Evolutionary conservation across 805 yeast species (phyloP), one percentile per base, ranked within the genome.

Genomic region (Monosporozyma solicola): DNA sequence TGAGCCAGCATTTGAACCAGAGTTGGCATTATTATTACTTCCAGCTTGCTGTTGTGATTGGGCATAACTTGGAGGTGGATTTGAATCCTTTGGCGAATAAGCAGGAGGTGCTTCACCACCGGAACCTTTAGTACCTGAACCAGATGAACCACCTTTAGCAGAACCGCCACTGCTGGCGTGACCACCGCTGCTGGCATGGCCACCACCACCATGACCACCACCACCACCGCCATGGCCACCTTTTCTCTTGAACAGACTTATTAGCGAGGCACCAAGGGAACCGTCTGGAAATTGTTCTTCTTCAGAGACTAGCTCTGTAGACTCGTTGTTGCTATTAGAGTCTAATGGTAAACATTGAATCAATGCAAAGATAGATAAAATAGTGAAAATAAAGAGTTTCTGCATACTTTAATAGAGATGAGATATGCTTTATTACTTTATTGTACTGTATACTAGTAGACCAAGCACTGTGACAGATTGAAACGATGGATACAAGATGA

Each of bases 61-160:
- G 37, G 53, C 47, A 41, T 51, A 51, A 20, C 50, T 49, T 39
- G 53, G 53, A 24, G 53, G 50, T 41, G 53, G 47, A 20, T 51
- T 51, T 47, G 53, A 50, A 41, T 51, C 53, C 5, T 51, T 39
- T 41, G 45, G 47, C 22, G 53, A 51, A 22, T 51, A 51, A n/a
- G 53, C 53, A 10, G 53, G 53, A 2, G 53, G 53, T 2, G 46
- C 7, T 20, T 41, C 51, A 13, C 22, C 29, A 22, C 31, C 29
- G 5, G 49, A 47, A 31, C 51, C 51, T 43, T 50, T 52, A 16
- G 37, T 22, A 41, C 53, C 51, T 22, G 51, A 41, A 35, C 35
- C 7, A 24, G 47, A 32, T 37, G 53, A 45, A 35, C 46, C 44
- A 15, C 52, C 50, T 25, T 49, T 50, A n/a, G 52, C 29, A 9